phyloP scores from a whole-genome alignment of 1,284 basidiomycete genomes.

The Marasmius oreades region DNA sequence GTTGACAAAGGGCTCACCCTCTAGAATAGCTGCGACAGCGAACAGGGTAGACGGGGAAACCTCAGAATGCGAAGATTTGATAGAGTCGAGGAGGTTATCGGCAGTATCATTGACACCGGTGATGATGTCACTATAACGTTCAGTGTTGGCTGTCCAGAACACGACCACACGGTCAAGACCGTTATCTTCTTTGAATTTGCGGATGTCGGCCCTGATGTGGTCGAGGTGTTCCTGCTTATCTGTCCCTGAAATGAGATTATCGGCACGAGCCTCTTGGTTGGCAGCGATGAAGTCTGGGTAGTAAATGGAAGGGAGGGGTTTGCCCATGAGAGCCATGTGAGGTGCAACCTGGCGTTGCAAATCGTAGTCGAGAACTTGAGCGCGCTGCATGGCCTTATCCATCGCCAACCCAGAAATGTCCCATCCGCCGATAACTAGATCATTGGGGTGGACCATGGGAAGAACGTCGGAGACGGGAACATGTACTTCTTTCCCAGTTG shows the following conservation, averaged over 20 bases:
- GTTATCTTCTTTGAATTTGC: conserved; percentile 86
- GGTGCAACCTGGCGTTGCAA: conserved; percentile 94
- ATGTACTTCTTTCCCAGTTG: conserved; percentile 87
- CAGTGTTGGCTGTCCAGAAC: conserved; percentile 99
- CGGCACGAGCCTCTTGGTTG: conserved; percentile 95
- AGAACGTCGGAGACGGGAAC: conserved; percentile 92
- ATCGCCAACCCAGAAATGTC: conserved; percentile 87
- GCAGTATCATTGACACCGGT: conserved; percentile 96
- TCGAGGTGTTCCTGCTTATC: conserved; percentile 94
- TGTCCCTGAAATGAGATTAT: conserved; percentile 84
- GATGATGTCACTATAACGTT: conserved; percentile 95
- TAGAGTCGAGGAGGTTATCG: conserved; percentile 80
- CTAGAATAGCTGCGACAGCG: conserved; percentile 93
- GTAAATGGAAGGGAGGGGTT: conserved; percentile 94
- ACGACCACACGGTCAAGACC: conserved; percentile 85
- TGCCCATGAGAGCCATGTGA: conserved; percentile 77
- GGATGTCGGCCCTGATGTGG: conserved; percentile 89
- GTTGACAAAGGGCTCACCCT: conserved; percentile 94
- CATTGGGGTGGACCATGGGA: conserved; percentile 98
- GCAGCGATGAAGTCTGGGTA: conserved; percentile 96
- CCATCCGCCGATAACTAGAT: conserved; percentile 97
- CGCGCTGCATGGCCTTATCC: conserved; percentile 92
- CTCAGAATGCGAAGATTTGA: conserved; percentile 86
- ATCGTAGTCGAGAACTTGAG: conserved; percentile 95
- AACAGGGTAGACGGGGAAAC: conserved; percentile 96